Conservation (phyloP, 345 rosid genomes). For the Melaleuca quinquenervia region DNA sequence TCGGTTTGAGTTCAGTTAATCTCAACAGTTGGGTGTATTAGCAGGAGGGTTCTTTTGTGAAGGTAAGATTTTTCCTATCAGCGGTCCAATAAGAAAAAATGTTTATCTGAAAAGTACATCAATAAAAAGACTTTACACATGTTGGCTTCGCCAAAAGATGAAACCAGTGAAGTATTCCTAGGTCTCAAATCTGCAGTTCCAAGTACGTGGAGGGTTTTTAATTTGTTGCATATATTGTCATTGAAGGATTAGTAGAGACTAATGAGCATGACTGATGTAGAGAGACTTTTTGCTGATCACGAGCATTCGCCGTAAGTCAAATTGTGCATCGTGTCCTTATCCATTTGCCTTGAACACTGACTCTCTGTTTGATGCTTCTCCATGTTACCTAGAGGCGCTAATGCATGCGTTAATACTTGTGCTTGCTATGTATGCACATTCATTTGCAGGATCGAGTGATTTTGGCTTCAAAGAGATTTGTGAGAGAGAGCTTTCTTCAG, state of each 20-base stretch:
- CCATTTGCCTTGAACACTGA: not conserved
- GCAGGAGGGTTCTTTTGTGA: not conserved
- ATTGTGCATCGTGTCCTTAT: not conserved
- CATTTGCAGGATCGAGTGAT: slow-evolving; percentile 4
- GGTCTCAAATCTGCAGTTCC: not conserved
- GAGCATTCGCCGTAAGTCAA: not conserved
- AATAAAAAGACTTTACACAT: not conserved
- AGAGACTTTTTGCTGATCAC: not conserved
- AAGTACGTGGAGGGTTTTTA: not conserved
- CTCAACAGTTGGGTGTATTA: not conserved
- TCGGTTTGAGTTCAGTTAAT: not conserved
- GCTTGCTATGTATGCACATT: not conserved
- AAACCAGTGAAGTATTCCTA: not conserved
- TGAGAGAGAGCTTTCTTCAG: slow-evolving; percentile 74
- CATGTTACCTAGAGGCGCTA: not conserved
- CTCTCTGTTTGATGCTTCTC: not conserved
- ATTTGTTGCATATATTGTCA: not conserved
- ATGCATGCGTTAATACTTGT: not conserved
- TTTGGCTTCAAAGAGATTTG: not conserved
- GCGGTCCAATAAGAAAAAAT: not conserved
- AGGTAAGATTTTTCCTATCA: not conserved
- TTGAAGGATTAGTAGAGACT: not conserved
- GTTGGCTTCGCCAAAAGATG: not conserved
- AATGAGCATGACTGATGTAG: not conserved
- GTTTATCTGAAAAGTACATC: not conserved